phyloP scores from a whole-genome alignment of 495 filamentous ascomycete species.

The Polyplosphaeria fusca region DNA sequence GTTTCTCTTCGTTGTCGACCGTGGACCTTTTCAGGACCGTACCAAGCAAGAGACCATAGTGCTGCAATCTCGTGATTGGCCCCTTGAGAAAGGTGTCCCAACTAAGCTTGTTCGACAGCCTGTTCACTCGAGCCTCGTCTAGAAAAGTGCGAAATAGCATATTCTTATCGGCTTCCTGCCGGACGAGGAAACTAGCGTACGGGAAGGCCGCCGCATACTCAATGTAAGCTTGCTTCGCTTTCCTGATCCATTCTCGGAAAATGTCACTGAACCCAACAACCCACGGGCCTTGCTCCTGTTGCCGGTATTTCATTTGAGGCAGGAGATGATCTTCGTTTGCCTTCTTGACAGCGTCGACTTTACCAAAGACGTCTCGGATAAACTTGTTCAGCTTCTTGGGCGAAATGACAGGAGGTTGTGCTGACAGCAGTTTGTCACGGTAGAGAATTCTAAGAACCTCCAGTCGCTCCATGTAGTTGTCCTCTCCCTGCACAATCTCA shows the following conservation, averaged over 20 bases:
- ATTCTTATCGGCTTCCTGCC: constrained; percentile 81
- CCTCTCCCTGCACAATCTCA: constrained; percentile 93
- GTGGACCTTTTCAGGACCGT: constrained; percentile 82
- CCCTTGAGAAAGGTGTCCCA: constrained; percentile 95
- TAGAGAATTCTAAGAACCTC: constrained; percentile 82
- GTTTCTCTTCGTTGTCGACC: constrained; percentile 83
- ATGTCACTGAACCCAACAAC: constrained; percentile 93
- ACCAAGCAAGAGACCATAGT: constrained; percentile 78
- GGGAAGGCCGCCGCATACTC: constrained; percentile 90
- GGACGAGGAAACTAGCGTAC: constrained; percentile 74
- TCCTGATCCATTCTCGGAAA: constrained; percentile 97
- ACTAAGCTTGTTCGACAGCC: constrained; percentile 76
- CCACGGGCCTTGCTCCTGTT: constrained; percentile 95
- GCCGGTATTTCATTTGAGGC: constrained; percentile 92
- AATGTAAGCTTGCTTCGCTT: constrained; percentile 82
- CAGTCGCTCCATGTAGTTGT: constrained; percentile 82
- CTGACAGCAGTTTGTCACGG: constrained; percentile 70
- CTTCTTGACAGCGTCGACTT: constrained; percentile 79
- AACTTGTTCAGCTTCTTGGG: constrained; percentile 73
- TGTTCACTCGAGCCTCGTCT: constrained; percentile 71
- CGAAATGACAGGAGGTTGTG: constrained; percentile 77
- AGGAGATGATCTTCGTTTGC: constrained; percentile 94
- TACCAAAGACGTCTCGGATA: constrained; percentile 81
- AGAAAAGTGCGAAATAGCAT: constrained; percentile 83
- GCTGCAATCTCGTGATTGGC: constrained; percentile 88